Evolutionary conservation across 768 basidiomycete species (phyloP), one percentile per base, ranked within the genome.

Genomic region (Termitomyces bulborhizus): DNA sequence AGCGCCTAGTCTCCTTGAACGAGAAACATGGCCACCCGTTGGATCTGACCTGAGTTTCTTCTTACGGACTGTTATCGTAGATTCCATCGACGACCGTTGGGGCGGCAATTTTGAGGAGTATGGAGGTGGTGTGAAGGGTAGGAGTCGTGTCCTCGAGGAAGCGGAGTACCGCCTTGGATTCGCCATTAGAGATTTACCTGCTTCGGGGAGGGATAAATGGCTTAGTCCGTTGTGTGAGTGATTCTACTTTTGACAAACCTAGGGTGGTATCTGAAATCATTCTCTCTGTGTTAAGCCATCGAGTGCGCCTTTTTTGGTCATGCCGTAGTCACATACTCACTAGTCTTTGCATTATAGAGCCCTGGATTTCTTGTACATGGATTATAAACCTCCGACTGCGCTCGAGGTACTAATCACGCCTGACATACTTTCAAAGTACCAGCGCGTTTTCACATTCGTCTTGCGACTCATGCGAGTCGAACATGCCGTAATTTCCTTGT

Each of bases 341-440:
- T 48, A 18, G 53, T n/a, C 27, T 32, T 58, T 47, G 31, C 29
- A 60, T 50, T 18, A 5, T 60, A 91, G 90, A 66, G 92, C 93
- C 6, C 67, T 96, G 42, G 93, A 95, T 66, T 96, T 95, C 65
- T 71, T 96, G 13, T 91, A 90, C 64, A 84, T 96, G 74, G 84
- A 93, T 60, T 96, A 96, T 68, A 88, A 88, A 62, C 86, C 90
- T n/a, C 90, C 92, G 1, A 76, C 76, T n/a, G 82, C 91, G 0
- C 71, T 96, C 39, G 81, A 84, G 45, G 76, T 85, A 11, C 65
- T 96, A 9, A 86, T 96, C 32, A 83, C 90, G 2, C 73, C 81
- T 1, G 75, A 80, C 4, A 78, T 88, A 32, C 68, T 94, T n/a
- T 84, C 81, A 5, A 95, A 94, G 66, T 95, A 95, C 64, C 90